phyloP scores from a whole-genome alignment of 2,329 filamentous ascomycete species.

The Paradendryphiella salina region DNA sequence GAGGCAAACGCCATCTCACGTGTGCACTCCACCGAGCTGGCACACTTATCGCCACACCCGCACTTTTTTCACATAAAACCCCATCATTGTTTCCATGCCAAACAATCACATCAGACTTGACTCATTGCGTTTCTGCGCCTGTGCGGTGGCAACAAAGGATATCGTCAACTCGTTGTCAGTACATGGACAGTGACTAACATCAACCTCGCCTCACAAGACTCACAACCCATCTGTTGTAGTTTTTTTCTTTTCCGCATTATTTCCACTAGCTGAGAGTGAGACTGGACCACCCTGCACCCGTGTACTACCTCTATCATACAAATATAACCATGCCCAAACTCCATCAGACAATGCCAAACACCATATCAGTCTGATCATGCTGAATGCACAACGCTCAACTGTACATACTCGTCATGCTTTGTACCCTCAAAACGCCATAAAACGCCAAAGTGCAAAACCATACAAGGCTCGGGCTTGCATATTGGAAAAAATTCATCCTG shows the following conservation, averaged over 20 bases:
- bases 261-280: too few species aligned
- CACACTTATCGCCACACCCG: background rate
- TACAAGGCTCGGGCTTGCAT: background rate
- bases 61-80: background rate
- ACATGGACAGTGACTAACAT: too few species aligned
- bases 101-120: too few species aligned
- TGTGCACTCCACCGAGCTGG: constrained; percentile 10
- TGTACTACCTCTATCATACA: background rate
- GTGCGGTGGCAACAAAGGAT: too few species aligned
- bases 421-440: constrained; percentile 5
- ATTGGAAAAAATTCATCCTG: background rate
- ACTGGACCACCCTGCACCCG: too few species aligned
- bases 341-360: background rate
- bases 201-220: too few species aligned
- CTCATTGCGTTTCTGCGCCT: too few species aligned
- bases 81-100: too few species aligned
- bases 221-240: too few species aligned
- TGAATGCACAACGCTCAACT: background rate
- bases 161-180: too few species aligned
- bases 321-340: background rate
- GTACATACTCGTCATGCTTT: background rate
- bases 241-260: too few species aligned
- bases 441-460: constrained; percentile 6
- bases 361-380: constrained; percentile 3
- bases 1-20: constrained; percentile 23